Base-by-base conservation (phyloP, 2,329 filamentous ascomycete genomes). In the Claviceps pazoutovae region DNA sequence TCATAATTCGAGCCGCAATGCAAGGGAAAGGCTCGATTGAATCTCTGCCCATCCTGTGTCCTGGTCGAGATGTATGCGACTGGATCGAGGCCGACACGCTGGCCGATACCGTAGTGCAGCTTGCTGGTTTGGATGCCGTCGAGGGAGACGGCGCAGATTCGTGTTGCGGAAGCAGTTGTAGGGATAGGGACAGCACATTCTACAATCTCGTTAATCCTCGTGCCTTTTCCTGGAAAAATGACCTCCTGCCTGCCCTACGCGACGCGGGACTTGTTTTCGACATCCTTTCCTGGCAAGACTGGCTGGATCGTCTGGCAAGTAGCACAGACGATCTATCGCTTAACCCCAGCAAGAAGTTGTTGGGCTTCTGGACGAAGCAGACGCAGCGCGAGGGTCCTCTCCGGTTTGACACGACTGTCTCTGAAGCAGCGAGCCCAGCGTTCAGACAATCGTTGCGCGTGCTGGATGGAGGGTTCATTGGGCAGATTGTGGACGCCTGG, bases 131-230 rank as follows among this genome's bases (percentile, higher is more conserved):
- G 54, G 59, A 61, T 0, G 68, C 71, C 17, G 71, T 70, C 1
- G 57, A 60, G 14, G 63, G 66, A 0, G 61, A 72, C 8, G 51
- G 66, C 3, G 67, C 71, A 2, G 67, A 71, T n/a, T 21, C 11
- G 65, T 73, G 54, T 8, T 60, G 59, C 37, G 61, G 41, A 30
- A 9, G 26, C 26, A 30, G 26, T 30, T 8, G 26, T 9, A 11
- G 26, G 8, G 8, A 30, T 5, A 21, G n/a, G n/a, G 7, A 17
- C n/a, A 47, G 21, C 17, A 2, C 75, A 23, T 74, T 66, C 51
- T 54, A 70, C 54, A 75, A 79, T 55, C 64, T 81, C 17, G 62
- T 71, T 13, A 78, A 77, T 49, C 69, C 70, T 0, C 64, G 62
- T 13, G 62, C 63, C 1, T 73, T 78, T 56, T 65, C 71, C 42